Conservation (phyloP, 2,329 filamentous ascomycete species). For the Chalaropsis thielavioides region DNA sequence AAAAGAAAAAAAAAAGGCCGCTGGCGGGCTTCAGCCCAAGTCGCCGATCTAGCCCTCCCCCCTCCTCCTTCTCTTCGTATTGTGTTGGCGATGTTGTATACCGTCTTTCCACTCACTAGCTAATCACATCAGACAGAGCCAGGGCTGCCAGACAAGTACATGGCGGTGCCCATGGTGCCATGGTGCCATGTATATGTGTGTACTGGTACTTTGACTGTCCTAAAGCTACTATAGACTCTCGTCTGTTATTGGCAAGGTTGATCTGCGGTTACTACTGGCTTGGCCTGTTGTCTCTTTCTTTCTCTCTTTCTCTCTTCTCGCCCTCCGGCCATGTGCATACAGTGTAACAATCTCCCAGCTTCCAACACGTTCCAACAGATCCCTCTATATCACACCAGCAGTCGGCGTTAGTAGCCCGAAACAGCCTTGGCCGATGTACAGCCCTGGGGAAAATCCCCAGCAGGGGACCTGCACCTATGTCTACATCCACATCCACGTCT, state of each 20-base stretch:
- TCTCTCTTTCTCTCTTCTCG: not conserved
- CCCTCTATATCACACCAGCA: not conserved
- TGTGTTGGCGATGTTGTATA: not conserved
- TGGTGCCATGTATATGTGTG: too few relatives aligned
- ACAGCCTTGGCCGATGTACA: not conserved
- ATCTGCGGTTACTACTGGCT: too few relatives aligned
- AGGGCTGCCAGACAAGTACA: too few relatives aligned
- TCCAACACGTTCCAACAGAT: not conserved
- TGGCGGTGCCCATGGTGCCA: too few relatives aligned
- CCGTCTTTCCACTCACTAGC: not conserved
- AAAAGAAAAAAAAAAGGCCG: too few relatives aligned
- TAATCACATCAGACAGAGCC: not conserved
- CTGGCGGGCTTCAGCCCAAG: too few relatives aligned
- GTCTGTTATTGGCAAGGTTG: too few relatives aligned
- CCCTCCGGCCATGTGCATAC: not conserved
- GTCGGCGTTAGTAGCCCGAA: not conserved
- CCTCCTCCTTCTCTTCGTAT: not conserved
- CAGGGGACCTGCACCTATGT: too few relatives aligned
- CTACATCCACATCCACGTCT: too few relatives aligned
- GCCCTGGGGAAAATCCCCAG: too few relatives aligned
- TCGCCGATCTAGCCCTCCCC: not conserved
- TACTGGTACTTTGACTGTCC: not conserved
- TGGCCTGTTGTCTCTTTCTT: not conserved
- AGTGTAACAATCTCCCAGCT: not conserved
- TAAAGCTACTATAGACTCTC: not conserved